Conservation (phyloP, 805 yeast species). For the Nakazawaea holstii region DNA sequence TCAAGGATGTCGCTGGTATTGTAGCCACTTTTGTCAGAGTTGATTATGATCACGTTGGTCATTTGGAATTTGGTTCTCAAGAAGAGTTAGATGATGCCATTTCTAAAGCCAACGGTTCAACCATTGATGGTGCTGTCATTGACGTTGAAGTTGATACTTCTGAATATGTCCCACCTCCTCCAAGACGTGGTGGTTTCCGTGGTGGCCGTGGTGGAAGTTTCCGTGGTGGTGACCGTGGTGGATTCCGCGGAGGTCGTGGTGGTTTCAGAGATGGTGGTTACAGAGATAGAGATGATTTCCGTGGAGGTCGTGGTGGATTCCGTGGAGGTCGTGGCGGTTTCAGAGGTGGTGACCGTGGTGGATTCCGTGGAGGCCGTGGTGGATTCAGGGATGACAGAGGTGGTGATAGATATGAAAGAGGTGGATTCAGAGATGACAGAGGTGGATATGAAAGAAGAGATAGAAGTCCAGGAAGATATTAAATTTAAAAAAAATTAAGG, state of each 20-base stretch:
- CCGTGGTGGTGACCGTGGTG: slow-evolving; percentile 38
- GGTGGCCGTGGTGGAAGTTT: slow-evolving; percentile 39
- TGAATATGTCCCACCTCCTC: slow-evolving; percentile 48
- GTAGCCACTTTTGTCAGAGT: slow-evolving; percentile 60
- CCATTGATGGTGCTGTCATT: slow-evolving; percentile 64
- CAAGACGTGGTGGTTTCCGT: slow-evolving; percentile 34
- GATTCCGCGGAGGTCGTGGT: slow-evolving; percentile 41
- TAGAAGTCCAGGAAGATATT: slow-evolving; percentile 13
- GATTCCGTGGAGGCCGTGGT: slow-evolving; percentile 27
- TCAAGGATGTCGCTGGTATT: slow-evolving; percentile 64
- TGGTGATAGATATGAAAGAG: slow-evolving; percentile 7
- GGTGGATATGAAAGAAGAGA: slow-evolving; percentile 14
- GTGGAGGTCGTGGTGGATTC: slow-evolving; percentile 26
- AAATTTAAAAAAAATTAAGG: too few relatives aligned
- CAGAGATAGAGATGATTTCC: slow-evolving; percentile 29
- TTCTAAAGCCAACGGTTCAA: slow-evolving; percentile 63
- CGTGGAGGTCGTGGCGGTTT: slow-evolving; percentile 25
- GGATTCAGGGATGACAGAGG: slow-evolving; percentile 27
- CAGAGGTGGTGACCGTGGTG: slow-evolving; percentile 30
- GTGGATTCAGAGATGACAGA: slow-evolving; percentile 13
- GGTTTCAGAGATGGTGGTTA: slow-evolving; percentile 38
- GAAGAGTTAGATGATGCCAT: slow-evolving; percentile 76
- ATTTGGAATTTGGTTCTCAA: slow-evolving; percentile 53
- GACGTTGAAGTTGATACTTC: slow-evolving; percentile 75
- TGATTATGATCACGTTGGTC: slow-evolving; percentile 43